Base-by-base conservation (phyloP, 164 flowering plant genomes). In the Warburgia ugandensis region DNA sequence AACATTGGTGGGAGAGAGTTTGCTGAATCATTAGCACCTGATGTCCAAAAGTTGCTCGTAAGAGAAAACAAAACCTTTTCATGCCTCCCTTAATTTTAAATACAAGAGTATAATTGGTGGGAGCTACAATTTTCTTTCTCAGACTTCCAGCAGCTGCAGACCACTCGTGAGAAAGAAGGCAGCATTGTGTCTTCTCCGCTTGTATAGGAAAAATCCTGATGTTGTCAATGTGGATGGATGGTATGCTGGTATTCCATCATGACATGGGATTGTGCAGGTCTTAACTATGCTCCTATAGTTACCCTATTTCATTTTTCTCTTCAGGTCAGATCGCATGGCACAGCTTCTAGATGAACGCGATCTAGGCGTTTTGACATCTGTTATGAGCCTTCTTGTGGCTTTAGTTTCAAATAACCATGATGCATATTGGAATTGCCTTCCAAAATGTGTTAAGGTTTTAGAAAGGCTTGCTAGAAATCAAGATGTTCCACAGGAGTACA, bases 1-100 rank as follows among this genome's bases (percentile, higher is more conserved):
- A 94, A 94, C 65, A 89, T 86, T 69, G 97, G 99, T 56, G 99
- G 99, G 37, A 78, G 99, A 75, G 99, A 94, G 43, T 94, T 94
- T 71, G 83, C 99, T 19, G 97, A 94, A 68, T 94, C 99, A 9
- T 77, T 94, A 61, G 96, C 99, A 41, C 94, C 95, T 60, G 96
- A 94, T 79, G 99, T 86, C 29, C 99, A 94, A 61, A 86, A 86
- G 65, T 69, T 89, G 67, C 85, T 89, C 67, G 97, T 94, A 78
- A 81, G 92, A 29, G 25, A 27, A 25, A 4, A 5, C 12, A 29
- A 41, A 32, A 16, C 21, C 25, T 40, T 41, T 30, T 12, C 1
- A n/a, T n/a, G n/a, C n/a, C n/a, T n/a, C n/a, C n/a, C n/a, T n/a
- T n/a, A n/a, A n/a, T n/a, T 40, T 52, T 32, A 27, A 22, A 45